Evolutionary conservation across 2,329 filamentous ascomycete genomes (phyloP).

Genomic region (Diaporthe eres): DNA sequence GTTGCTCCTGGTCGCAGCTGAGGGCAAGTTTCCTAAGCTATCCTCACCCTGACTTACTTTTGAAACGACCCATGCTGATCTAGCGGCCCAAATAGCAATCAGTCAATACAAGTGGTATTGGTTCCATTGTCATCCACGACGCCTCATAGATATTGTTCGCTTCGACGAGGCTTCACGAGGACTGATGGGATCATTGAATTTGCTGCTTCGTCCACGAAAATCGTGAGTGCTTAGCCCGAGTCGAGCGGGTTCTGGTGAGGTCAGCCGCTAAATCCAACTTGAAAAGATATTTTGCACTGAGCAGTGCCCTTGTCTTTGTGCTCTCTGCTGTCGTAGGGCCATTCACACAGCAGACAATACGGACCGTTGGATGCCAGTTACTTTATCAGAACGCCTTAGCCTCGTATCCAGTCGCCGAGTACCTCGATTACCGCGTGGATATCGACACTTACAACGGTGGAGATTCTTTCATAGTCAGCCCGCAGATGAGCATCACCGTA

Average conservation of each 20-base stretch:
- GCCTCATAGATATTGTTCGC: not conserved
- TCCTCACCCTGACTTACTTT: not conserved
- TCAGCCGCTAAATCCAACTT: rapidly evolving
- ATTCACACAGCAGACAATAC: not conserved
- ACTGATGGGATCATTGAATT: not conserved
- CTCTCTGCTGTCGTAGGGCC: not conserved
- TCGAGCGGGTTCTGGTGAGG: too few relatives aligned
- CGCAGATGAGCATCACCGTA: not conserved
- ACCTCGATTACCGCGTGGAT: too few relatives aligned
- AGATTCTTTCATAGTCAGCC: too few relatives aligned
- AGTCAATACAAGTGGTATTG: not conserved
- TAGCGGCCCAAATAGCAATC: too few relatives aligned
- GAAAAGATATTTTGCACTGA: not conserved
- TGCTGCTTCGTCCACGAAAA: not conserved
- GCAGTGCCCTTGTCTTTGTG: not conserved
- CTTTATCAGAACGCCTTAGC: too few relatives aligned
- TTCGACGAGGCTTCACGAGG: not conserved
- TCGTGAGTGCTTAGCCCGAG: slow-evolving; percentile 9
- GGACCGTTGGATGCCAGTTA: too few relatives aligned
- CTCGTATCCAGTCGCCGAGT: too few relatives aligned
- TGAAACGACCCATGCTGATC: too few relatives aligned
- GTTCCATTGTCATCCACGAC: not conserved
- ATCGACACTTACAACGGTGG: too few relatives aligned
- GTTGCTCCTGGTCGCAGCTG: not conserved
- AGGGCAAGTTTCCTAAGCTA: not conserved